Evolutionary conservation across 192 early-diverging fungal genomes (phyloP).

Genomic region (Oehlia diaphana): DNA sequence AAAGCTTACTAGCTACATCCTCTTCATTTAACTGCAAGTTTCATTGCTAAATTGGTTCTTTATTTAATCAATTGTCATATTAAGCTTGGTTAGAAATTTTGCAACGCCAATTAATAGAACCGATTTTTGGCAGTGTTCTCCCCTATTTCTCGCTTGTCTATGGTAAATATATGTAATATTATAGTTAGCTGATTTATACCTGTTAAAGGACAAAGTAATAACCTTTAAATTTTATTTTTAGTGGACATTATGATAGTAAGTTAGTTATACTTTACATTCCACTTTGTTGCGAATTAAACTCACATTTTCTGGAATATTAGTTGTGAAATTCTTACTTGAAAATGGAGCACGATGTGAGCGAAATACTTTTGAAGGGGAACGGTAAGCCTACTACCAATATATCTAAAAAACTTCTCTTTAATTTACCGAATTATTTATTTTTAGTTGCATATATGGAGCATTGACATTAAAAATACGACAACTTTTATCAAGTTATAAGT

Average conservation of each 20-base stretch:
- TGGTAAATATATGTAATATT: conserved; percentile 20
- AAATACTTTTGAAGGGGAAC: conserved; percentile 52
- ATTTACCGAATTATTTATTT: not conserved
- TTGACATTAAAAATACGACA: conserved; percentile 47
- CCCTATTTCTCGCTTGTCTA: conserved; percentile 44
- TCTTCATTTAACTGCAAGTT: too few relatives aligned
- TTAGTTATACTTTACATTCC: conserved; percentile 31
- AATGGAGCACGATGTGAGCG: conserved; percentile 53
- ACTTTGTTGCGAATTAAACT: not conserved
- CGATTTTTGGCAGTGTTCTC: conserved; percentile 50
- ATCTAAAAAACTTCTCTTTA: not conserved
- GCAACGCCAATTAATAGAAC: conserved; percentile 47
- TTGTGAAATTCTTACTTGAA: conserved; percentile 45
- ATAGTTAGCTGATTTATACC: too few relatives aligned
- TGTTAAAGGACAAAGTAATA: not conserved
- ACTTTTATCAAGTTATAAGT: conserved; percentile 41
- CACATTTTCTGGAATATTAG: not conserved
- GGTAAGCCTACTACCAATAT: not conserved
- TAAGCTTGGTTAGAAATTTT: conserved; percentile 32
- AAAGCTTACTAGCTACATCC: not conserved
- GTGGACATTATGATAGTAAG: conserved; percentile 35
- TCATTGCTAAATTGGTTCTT: too few relatives aligned
- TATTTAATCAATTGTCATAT: not conserved
- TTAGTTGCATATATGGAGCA: conserved; percentile 47
- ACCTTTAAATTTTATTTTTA: not conserved